Evolutionary conservation across 1,284 basidiomycete species (phyloP).

Genomic region (Polyporus tsugae): DNA sequence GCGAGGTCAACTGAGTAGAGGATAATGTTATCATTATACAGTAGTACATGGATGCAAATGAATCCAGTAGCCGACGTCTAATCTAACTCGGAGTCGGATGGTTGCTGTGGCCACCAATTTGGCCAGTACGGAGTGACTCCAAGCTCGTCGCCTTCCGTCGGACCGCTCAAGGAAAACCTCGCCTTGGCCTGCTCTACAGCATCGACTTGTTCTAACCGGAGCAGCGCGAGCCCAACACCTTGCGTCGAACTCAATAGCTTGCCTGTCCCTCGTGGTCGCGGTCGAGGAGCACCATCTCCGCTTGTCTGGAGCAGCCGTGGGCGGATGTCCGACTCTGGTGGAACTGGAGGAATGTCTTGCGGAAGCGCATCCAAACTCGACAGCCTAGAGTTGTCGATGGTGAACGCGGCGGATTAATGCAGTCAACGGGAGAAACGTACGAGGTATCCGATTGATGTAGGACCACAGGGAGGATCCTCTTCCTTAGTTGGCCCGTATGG

Average conservation of each 20-base stretch:
- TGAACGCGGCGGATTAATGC: no score
- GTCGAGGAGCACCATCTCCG: constrained; percentile 31
- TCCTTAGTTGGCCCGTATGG: constrained; percentile 92
- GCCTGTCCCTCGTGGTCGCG: constrained; percentile 69
- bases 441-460: constrained; percentile 48
- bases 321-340: constrained; percentile 38
- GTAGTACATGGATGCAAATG: neutral
- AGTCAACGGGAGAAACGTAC: neutral
- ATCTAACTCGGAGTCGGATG: constrained; percentile 4
- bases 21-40: neutral
- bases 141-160: constrained; percentile 43
- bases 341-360: constrained; percentile 22
- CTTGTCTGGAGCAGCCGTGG: constrained; percentile 23
- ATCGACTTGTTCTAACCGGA: constrained; percentile 73
- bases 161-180: constrained; percentile 49
- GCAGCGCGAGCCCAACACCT: constrained; percentile 72
- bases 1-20: neutral
- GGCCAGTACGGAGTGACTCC: constrained; percentile 67
- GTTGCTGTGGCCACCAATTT: constrained; percentile 70
- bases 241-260: constrained; percentile 67
- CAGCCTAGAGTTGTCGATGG: constrained; percentile 9
- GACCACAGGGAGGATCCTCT: constrained; percentile 87
- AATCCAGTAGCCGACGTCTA: neutral
- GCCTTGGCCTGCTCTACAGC: constrained; percentile 48
- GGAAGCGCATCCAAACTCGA: constrained; percentile 8